A percentile compares a stretch with the other conserved stretches of the same genome.
Evolutionary conservation across 2,329 filamentous ascomycete genomes (phyloP).

Genomic region (Exophiala mesophila): DNA sequence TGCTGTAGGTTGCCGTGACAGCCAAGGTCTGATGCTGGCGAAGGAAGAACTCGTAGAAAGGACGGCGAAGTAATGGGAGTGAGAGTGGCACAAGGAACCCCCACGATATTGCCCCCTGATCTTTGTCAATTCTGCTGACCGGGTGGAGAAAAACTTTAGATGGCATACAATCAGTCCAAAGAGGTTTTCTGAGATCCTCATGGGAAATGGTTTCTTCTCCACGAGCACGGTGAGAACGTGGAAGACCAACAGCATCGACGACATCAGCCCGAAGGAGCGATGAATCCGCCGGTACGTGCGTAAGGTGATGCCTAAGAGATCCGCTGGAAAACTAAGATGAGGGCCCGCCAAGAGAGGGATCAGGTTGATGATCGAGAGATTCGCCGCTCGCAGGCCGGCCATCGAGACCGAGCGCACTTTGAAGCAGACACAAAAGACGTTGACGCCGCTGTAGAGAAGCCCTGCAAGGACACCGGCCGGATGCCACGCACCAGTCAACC

Average conservation of each 20-base stretch:
- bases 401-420: neutral
- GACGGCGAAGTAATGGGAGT: no score
- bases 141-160: no score
- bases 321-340: slow-evolving; percentile 2
- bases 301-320: slow-evolving; percentile 1
- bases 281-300: neutral
- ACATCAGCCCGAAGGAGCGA: neutral
- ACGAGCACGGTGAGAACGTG: neutral
- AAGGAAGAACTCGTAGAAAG: slow-evolving; percentile 7
- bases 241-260: neutral
- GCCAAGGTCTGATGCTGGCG: neutral
- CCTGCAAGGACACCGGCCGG: neutral
- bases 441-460: slow-evolving; percentile 1
- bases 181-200: slow-evolving; percentile 1
- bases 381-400: slow-evolving; percentile 2
- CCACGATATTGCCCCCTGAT: no score
- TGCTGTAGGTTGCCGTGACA: neutral
- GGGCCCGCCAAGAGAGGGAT: slow-evolving; percentile 1
- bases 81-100: no score
- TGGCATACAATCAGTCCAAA: neutral
- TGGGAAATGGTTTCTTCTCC: no score
- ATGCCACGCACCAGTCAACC: slow-evolving; percentile 1
- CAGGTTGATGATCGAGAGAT: neutral
- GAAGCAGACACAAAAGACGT: slow-evolving; percentile 1
- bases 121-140: no score